Base-by-base conservation (phyloP, 2,329 filamentous ascomycete genomes). In the Trichoderma brevicompactum region DNA sequence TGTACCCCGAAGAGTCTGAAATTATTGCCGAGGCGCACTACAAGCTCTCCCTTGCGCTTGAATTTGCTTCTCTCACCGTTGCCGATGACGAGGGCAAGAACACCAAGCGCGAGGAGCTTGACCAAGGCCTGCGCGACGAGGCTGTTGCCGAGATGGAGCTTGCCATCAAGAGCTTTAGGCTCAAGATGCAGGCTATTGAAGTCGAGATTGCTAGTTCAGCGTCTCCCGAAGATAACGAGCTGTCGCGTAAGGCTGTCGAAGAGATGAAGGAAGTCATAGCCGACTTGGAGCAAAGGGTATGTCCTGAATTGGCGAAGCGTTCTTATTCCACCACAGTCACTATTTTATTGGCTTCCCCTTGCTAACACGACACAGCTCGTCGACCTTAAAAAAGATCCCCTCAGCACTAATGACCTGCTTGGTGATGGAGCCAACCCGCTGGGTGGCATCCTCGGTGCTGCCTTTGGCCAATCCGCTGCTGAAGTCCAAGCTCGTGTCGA, bases 21-120 rank as follows among this genome's bases (percentile, higher is more conserved):
- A 85, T 96, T 59, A 85, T 98, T 65, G 94, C 95, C 48, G 95
- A 99, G 80, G 94, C 92, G 15, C 93, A 99, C 80, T 99, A 91
- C 82, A 98, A 97, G 79, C 88, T 99, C 32, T 97, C 94, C 0
- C 86, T 99, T 15, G 95, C 95, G 0, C 85, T 99, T 34, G 95
- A 99, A 75, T 98, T 98, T 71, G 92, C 92, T 4, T 95, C 92
- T 0, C 87, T 95, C 52, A 91, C 89, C 6, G 82, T 85, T 1
- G 78, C 82, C 12, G 85, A 85, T 15, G 79, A 81, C 3, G 78
- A 80, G 19, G 78, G 79, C n/a, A 76, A 76, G 12, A 77, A 78
- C 36, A 73, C 74, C 53, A 86, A 79, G 79, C 82, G 79, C 67
- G 76, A 79, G 69, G 77, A 78, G 50, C 82, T 93, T 64, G 89